Conservation (phyloP, 805 yeast species). For the Saturnispora mendoncae region DNA sequence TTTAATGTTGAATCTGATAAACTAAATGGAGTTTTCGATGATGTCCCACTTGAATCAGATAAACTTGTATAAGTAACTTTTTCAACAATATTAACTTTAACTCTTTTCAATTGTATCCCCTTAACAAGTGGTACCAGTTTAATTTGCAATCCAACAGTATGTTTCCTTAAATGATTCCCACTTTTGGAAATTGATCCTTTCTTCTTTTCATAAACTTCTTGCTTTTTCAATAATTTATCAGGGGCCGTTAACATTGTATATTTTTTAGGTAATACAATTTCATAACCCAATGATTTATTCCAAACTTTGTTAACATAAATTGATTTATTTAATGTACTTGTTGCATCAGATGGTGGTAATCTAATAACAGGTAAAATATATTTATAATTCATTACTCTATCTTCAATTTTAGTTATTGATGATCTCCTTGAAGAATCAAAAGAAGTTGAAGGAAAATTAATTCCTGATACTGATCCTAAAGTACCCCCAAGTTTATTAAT, state of each 20-base stretch:
- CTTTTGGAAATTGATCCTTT: conserved; percentile 25
- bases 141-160: conserved; percentile 42
- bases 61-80: conserved; percentile 48
- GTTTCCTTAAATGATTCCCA: conserved; percentile 19
- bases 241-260: conserved; percentile 52
- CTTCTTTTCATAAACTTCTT: conserved; percentile 8
- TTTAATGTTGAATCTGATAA: not conserved
- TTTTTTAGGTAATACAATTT: conserved; percentile 62
- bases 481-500: not conserved
- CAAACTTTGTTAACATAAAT: conserved; percentile 67
- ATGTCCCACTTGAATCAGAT: not conserved
- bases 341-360: conserved; percentile 49
- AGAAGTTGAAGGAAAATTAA: not conserved
- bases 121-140: conserved; percentile 61
- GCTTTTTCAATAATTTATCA: conserved; percentile 1
- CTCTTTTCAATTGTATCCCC: conserved; percentile 50
- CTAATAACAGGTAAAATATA: conserved; percentile 40
- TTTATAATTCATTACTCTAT: conserved; percentile 28
- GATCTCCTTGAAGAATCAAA: conserved; percentile 2
- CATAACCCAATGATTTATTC: conserved; percentile 64
- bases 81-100: conserved; percentile 59
- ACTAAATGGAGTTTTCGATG: not conserved
- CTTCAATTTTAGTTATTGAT: conserved; percentile 1
- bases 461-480: conserved; percentile 5
- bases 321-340: conserved; percentile 58